Percentiles rank a stretch among this genome's conserved stretches.
phyloP scores from a whole-genome alignment of 345 rosid species.

The Stellera chamaejasme region DNA sequence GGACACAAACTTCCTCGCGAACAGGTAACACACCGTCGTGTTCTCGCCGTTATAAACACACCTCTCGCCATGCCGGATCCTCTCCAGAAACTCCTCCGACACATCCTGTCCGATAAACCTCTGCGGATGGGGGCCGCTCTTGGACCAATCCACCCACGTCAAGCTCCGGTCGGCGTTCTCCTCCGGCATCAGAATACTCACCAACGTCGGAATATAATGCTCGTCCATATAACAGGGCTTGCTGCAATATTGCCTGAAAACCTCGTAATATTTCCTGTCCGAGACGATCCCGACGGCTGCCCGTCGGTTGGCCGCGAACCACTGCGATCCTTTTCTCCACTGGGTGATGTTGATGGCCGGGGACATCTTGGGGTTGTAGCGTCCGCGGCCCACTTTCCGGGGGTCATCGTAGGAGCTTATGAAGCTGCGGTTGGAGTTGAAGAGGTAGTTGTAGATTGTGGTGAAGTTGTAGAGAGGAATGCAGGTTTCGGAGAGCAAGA shows the following conservation, averaged over 20 bases:
- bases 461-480: constrained; percentile 30
- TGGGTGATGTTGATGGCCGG: constrained; percentile 16
- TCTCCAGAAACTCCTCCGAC: constrained; percentile 15
- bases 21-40: constrained; percentile 22
- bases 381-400: constrained; percentile 16
- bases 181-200: constrained; percentile 11
- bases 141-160: constrained; percentile 37
- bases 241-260: constrained; percentile 17
- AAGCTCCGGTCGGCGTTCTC: constrained; percentile 22
- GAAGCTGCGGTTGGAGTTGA: constrained; percentile 21
- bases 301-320: constrained; percentile 23
- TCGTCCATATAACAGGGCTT: constrained; percentile 30
- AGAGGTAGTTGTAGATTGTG: constrained; percentile 21
- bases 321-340: constrained; percentile 30
- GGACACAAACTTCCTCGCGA: constrained; percentile 32
- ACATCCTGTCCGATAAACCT: constrained; percentile 20
- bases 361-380: constrained; percentile 28
- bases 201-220: constrained; percentile 28
- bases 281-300: constrained; percentile 13
- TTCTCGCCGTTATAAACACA: constrained; percentile 17
- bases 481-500: constrained; percentile 28
- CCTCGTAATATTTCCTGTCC: constrained; percentile 20
- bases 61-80: constrained; percentile 13
- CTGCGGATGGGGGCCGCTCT: constrained; percentile 24
- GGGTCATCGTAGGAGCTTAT: constrained; percentile 23